Evolutionary conservation across 164 flowering plant genomes (phyloP).

Genomic region (Sextonia rubra): DNA sequence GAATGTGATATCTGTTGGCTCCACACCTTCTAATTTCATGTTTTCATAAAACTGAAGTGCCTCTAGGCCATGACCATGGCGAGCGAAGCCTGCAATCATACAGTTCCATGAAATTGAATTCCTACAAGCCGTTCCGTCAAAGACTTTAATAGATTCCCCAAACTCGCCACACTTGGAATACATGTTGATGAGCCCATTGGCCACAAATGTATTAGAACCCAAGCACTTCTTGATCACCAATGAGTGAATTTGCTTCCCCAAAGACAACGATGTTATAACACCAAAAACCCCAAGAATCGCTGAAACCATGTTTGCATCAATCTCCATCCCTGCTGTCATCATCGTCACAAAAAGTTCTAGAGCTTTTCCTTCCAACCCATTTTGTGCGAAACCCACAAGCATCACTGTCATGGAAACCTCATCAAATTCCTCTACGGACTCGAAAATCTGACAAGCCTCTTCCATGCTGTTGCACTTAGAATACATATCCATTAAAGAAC

Average conservation of each 20-base stretch:
- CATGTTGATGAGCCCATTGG: slow-evolving; percentile 86
- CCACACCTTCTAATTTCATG: slow-evolving; percentile 48
- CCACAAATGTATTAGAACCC: slow-evolving; percentile 42
- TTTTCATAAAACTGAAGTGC: slow-evolving; percentile 64
- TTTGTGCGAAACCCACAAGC: slow-evolving; percentile 82
- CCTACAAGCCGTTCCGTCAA: slow-evolving; percentile 37
- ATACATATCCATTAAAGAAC: slow-evolving; percentile 91
- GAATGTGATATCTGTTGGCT: slow-evolving; percentile 82
- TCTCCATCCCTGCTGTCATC: slow-evolving; percentile 36
- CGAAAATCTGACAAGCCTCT: slow-evolving; percentile 60
- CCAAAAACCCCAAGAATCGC: slow-evolving; percentile 80
- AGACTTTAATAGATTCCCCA: slow-evolving; percentile 55
- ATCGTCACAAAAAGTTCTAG: slow-evolving; percentile 52
- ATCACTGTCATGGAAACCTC: slow-evolving; percentile 76
- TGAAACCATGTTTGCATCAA: slow-evolving; percentile 70
- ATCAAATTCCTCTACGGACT: slow-evolving; percentile 54
- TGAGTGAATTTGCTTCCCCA: slow-evolving; percentile 80
- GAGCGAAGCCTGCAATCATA: slow-evolving; percentile 81
- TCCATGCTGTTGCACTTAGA: slow-evolving; percentile 68
- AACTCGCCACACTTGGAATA: slow-evolving; percentile 83
- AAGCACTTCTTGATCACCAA: slow-evolving; percentile 59
- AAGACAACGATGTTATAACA: slow-evolving; percentile 45
- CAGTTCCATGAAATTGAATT: slow-evolving; percentile 82
- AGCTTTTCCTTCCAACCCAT: slow-evolving; percentile 80
- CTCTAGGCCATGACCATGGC: slow-evolving; percentile 68